Percentiles rank a stretch among this genome's conserved stretches.
Evolutionary conservation across 2,329 filamentous ascomycete species (phyloP).

Genomic region (Myotisia sp.): DNA sequence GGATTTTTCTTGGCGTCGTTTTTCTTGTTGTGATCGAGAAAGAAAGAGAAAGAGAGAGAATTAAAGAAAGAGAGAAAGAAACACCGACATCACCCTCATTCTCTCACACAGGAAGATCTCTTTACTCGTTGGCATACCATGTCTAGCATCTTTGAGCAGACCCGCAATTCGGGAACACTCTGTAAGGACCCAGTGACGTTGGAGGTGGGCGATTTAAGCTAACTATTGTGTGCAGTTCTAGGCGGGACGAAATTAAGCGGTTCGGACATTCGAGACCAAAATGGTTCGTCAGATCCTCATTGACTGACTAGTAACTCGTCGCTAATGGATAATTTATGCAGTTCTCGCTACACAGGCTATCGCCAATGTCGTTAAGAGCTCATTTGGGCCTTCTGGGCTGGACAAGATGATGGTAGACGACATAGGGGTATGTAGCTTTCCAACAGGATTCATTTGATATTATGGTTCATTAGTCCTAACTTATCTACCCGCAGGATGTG

Average conservation of each 20-base stretch:
- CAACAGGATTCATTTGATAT: constrained; percentile 9
- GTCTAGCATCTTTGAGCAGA: constrained; percentile 92
- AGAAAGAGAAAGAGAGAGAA: background rate
- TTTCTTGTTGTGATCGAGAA: too few species aligned
- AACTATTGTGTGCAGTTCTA: constrained; percentile 47
- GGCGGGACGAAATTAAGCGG: constrained; percentile 96
- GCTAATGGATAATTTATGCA: constrained; percentile 22
- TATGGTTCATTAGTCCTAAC: too few species aligned
- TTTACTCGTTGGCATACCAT: constrained; percentile 37
- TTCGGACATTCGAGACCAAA: constrained; percentile 91
- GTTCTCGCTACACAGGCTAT: constrained; percentile 93
- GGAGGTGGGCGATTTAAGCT: constrained; percentile 15
- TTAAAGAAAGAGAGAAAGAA: background rate
- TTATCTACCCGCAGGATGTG: constrained; percentile 56
- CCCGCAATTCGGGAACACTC: constrained; percentile 79
- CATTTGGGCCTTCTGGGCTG: constrained; percentile 88
- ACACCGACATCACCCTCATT: constrained; percentile 12
- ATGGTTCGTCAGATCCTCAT: constrained; percentile 46
- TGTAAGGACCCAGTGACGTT: constrained; percentile 39
- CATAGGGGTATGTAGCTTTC: constrained; percentile 56
- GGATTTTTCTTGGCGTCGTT: constrained; percentile 1
- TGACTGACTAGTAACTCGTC: background rate
- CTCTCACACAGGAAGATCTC: background rate
- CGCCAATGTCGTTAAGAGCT: constrained; percentile 97
- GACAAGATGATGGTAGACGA: constrained; percentile 99